Percentiles rank a stretch among this genome's conserved stretches.
These are phyloP conservation scores for Microbotryomycetes sp. DNA, from an alignment of 1,284 basidiomycete species.

Conservation along the genomic window DNA sequence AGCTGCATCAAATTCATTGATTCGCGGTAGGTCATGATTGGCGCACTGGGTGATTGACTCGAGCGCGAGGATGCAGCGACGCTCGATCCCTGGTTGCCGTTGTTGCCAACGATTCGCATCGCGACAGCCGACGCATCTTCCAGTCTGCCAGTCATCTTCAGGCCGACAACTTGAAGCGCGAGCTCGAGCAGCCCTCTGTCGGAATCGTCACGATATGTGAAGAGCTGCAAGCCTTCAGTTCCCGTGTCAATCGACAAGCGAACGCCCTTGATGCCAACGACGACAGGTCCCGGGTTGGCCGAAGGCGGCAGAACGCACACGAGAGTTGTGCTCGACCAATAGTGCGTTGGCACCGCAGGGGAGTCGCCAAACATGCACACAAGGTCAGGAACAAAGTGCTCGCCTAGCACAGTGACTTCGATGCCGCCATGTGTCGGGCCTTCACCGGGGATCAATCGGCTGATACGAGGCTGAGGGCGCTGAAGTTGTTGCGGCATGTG, in stretches of 20 bases:
- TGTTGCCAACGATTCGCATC: slow-evolving; percentile 43
- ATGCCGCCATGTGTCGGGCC: slow-evolving; percentile 91
- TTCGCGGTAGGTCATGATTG: not conserved
- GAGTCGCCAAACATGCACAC: slow-evolving; percentile 82
- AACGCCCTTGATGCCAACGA: slow-evolving; percentile 75
- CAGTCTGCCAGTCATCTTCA: slow-evolving; percentile 93
- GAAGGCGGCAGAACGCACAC: slow-evolving; percentile 87
- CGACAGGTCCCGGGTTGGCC: slow-evolving; percentile 74
- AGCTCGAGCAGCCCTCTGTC: slow-evolving; percentile 91
- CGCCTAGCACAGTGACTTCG: slow-evolving; percentile 88
- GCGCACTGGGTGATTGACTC: not conserved
- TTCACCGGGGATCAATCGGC: slow-evolving; percentile 71
- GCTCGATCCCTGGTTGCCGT: slow-evolving; percentile 3
- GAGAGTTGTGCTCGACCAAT: slow-evolving; percentile 89
- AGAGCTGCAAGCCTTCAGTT: slow-evolving; percentile 51
- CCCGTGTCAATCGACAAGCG: slow-evolving; percentile 40
- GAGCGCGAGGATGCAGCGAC: not conserved
- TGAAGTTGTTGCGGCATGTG: slow-evolving; percentile 11
- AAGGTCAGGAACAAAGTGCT: slow-evolving; percentile 61
- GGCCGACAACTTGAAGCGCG: slow-evolving; percentile 84
- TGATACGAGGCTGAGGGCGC: slow-evolving; percentile 42
- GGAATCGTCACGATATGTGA: slow-evolving; percentile 85
- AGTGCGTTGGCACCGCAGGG: slow-evolving; percentile 71
- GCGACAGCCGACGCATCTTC: slow-evolving; percentile 88
- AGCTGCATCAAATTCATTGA: not conserved